Evolutionary conservation across 441 rosid species (phyloP).

Genomic region (Croton laevigatus): DNA sequence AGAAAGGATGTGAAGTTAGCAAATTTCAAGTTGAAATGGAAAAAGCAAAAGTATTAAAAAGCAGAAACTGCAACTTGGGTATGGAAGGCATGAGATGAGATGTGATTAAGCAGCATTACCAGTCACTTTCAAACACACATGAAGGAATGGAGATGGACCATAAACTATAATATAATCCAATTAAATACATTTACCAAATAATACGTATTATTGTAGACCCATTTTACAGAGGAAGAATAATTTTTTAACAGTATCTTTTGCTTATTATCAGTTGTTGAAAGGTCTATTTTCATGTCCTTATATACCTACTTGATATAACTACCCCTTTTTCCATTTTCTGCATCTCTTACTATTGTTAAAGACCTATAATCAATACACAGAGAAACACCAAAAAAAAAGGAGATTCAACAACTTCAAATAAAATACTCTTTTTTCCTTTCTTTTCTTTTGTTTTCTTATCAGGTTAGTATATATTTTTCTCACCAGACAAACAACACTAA

Average conservation of each 20-base stretch:
- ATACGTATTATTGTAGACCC: constrained; percentile 15
- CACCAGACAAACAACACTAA: neutral
- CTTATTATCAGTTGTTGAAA: constrained; percentile 30
- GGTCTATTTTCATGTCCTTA: constrained; percentile 41
- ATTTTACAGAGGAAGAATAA: constrained; percentile 8
- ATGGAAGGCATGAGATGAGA: no score
- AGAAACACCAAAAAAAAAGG: neutral
- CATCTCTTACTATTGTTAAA: constrained; percentile 8
- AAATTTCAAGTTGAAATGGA: no score
- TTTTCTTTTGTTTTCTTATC: constrained; percentile 10
- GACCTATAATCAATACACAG: neutral
- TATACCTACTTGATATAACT: constrained; percentile 1
- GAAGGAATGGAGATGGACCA: no score
- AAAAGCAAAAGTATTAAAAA: no score
- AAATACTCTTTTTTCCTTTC: neutral
- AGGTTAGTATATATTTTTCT: constrained; percentile 9
- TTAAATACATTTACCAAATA: neutral
- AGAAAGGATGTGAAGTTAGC: no score
- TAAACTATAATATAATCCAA: no score
- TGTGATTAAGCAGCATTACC: no score
- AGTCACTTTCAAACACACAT: no score
- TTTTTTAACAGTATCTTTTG: constrained; percentile 8
- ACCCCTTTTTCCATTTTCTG: constrained; percentile 21
- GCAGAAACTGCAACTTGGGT: no score
- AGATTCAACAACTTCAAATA: neutral